phyloP scores from a whole-genome alignment of 768 basidiomycete genomes.

The Boletus rubropictus region DNA sequence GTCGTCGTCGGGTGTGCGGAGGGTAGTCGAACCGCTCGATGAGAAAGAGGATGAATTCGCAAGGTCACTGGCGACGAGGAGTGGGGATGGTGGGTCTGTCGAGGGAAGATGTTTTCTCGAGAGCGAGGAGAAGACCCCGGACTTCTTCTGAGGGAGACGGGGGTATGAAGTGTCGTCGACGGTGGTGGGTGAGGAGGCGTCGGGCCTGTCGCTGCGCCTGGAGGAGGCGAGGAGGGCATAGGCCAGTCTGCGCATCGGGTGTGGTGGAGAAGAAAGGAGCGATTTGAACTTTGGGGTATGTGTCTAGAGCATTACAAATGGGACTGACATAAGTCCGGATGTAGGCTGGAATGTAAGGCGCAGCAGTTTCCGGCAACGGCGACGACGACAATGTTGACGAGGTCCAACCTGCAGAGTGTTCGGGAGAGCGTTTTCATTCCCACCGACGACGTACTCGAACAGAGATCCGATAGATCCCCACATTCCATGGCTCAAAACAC shows the following conservation, averaged over 20 bases:
- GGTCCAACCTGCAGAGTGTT: neutral
- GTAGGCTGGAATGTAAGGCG: neutral
- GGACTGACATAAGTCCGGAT: slow-evolving; percentile 17
- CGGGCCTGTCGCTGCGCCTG: slow-evolving; percentile 31
- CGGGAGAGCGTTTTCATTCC: neutral
- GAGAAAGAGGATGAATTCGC: slow-evolving; percentile 57
- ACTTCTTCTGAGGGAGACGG: slow-evolving; percentile 21
- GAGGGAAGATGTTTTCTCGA: slow-evolving; percentile 23
- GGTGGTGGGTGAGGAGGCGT: slow-evolving; percentile 10
- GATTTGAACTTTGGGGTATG: slow-evolving; percentile 9
- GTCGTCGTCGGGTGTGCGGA: slow-evolving; percentile 61
- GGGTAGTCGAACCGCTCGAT: slow-evolving; percentile 45
- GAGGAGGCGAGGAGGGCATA: slow-evolving; percentile 48
- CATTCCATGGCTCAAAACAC: neutral
- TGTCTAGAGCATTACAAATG: slow-evolving; percentile 35
- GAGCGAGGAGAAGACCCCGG: slow-evolving; percentile 23
- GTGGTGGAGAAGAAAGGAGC: slow-evolving; percentile 22
- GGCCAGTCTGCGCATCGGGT: slow-evolving; percentile 58
- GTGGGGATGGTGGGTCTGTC: slow-evolving; percentile 13
- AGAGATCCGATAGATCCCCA: slow-evolving; percentile 1
- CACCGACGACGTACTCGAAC: slow-evolving; percentile 1
- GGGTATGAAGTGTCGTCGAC: slow-evolving; percentile 10
- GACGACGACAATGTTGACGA: slow-evolving; percentile 8
- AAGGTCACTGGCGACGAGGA: slow-evolving; percentile 29
- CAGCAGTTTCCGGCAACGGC: slow-evolving; percentile 10